phyloP scores from a whole-genome alignment of 352 stramenopile species.

The Paralagenidium karlingii region DNA sequence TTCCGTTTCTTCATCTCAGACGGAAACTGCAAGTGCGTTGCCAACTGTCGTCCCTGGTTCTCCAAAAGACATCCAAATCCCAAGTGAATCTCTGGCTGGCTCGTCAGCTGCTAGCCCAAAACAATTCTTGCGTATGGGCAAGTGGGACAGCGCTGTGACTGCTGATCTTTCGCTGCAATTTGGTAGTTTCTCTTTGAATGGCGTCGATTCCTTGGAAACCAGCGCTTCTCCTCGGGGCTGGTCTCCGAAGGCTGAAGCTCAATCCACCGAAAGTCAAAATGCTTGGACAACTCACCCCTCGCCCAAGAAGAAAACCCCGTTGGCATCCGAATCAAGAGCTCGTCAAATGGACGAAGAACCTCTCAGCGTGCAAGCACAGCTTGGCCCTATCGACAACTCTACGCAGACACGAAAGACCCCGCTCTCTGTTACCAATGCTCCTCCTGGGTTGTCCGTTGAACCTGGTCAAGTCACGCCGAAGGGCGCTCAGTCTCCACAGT shows the following conservation, averaged over 20 bases:
- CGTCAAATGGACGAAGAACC: too few species aligned
- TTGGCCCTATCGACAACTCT: too few species aligned
- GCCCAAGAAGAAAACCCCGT: conserved; percentile 49
- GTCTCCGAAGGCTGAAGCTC: conserved; percentile 18
- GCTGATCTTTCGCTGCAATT: conserved; percentile 78
- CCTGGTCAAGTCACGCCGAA: conserved; percentile 55
- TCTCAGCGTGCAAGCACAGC: too few species aligned
- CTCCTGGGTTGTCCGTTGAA: conserved; percentile 56
- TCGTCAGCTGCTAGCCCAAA: conserved; percentile 29
- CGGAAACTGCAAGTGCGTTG: conserved; percentile 19
- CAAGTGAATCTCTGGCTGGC: conserved; percentile 18
- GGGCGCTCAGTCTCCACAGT: conserved; percentile 41
- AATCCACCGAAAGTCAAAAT: conserved; percentile 31
- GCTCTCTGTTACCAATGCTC: too few species aligned
- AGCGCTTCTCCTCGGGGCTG: conserved; percentile 4
- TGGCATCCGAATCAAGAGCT: neutral
- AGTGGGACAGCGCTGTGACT: conserved; percentile 56
- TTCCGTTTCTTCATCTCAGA: conserved; percentile 5
- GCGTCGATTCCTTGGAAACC: conserved; percentile 34
- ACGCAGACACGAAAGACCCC: too few species aligned
- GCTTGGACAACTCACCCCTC: conserved; percentile 40
- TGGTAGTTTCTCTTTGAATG: conserved; percentile 76
- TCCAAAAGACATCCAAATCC: conserved; percentile 48
- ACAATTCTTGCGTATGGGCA: conserved; percentile 75
- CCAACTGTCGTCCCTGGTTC: conserved; percentile 43